phyloP scores from a whole-genome alignment of 2,329 filamentous ascomycete species.

The Westerdykella sp. region DNA sequence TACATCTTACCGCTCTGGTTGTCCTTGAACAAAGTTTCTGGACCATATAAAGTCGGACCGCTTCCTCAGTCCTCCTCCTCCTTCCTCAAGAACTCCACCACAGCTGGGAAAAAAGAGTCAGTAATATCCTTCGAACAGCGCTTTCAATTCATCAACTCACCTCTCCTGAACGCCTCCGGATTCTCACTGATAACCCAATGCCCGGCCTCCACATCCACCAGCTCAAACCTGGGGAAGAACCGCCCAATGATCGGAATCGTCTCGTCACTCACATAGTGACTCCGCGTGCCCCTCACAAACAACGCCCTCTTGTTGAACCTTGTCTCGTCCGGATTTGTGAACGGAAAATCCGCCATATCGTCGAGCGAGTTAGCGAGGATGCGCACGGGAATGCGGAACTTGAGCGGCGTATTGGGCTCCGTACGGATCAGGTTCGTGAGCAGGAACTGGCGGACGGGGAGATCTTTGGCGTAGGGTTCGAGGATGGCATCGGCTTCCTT shows the following conservation, averaged over 20 bases:
- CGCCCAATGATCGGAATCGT: constrained; percentile 69
- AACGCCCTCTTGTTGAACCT: constrained; percentile 73
- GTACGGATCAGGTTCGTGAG: constrained; percentile 71
- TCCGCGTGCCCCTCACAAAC: constrained; percentile 71
- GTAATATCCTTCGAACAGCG: background rate
- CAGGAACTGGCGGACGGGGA: constrained; percentile 83
- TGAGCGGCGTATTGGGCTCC: constrained; percentile 50
- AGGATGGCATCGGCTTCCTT: constrained; percentile 77
- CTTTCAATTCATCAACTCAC: constrained; percentile 42
- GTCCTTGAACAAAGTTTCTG: background rate
- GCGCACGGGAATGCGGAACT: constrained; percentile 73
- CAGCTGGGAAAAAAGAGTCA: constrained; percentile 42
- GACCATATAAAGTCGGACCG: background rate
- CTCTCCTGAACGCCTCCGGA: constrained; percentile 68
- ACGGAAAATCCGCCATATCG: constrained; percentile 84
- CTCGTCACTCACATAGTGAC: constrained; percentile 76
- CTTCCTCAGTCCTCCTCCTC: constrained; percentile 27
- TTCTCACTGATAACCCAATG: constrained; percentile 91
- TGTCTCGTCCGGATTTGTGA: constrained; percentile 60
- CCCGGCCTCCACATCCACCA: constrained; percentile 69
- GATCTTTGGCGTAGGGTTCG: constrained; percentile 62
- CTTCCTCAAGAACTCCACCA: constrained; percentile 56
- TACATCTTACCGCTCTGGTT: background rate
- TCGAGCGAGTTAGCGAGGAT: constrained; percentile 62
- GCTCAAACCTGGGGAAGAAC: constrained; percentile 72